Conservation (phyloP, 2,329 filamentous ascomycete genomes). For the Capronia americana region DNA sequence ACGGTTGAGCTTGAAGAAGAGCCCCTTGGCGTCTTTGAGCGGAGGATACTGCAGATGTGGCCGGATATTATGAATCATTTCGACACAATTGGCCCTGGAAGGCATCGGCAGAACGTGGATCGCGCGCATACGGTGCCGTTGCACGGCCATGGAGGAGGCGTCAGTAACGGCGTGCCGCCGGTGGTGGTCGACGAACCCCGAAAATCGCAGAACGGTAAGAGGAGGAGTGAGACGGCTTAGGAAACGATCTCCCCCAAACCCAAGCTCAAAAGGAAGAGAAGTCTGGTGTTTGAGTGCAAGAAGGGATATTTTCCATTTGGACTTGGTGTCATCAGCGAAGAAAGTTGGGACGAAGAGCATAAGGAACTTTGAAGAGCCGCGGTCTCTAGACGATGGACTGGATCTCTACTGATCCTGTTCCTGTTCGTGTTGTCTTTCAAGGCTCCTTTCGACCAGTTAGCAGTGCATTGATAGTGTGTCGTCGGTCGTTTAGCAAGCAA, state of each 20-base stretch:
- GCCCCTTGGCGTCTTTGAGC: slow-evolving; percentile 36
- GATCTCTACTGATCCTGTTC: background rate
- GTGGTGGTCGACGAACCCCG: slow-evolving; percentile 13
- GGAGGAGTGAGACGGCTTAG: slow-evolving; percentile 24
- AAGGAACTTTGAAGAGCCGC: background rate
- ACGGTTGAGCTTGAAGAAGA: slow-evolving; percentile 36
- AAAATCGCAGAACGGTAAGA: slow-evolving; percentile 22
- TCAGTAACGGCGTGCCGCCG: background rate
- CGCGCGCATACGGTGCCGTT: slow-evolving; percentile 15
- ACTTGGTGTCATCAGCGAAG: background rate
- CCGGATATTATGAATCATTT: slow-evolving; percentile 33
- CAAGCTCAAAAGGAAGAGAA: background rate
- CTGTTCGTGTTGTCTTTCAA: background rate
- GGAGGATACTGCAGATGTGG: slow-evolving; percentile 34
- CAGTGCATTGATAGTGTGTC: background rate
- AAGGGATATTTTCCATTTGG: background rate
- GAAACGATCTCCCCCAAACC: background rate
- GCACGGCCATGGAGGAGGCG: slow-evolving; percentile 1
- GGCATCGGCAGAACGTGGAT: slow-evolving; percentile 18
- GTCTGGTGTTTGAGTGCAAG: background rate
- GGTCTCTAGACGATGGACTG: background rate
- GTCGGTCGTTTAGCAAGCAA: background rate
- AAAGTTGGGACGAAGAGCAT: background rate
- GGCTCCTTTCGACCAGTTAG: background rate
- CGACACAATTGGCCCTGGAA: slow-evolving; percentile 28